phyloP scores from a whole-genome alignment of 257 asterid species.

The Nyctanthes arbortristis region DNA sequence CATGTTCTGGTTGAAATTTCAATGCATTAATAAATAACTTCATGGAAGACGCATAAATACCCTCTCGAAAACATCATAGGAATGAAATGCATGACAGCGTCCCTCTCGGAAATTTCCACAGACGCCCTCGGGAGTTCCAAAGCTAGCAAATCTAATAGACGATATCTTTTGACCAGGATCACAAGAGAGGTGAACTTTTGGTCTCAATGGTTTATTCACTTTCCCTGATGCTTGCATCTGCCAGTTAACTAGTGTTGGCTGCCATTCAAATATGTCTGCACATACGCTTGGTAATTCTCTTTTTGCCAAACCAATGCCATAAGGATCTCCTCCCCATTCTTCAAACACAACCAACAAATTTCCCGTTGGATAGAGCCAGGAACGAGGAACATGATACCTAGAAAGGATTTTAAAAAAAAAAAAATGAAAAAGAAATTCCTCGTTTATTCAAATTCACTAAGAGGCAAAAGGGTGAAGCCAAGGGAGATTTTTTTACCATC shows the following conservation, averaged over 20 bases:
- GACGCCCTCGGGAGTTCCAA: conserved; percentile 77
- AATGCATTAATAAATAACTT: too few species aligned
- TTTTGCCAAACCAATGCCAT: conserved; percentile 65
- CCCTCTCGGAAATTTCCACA: too few species aligned
- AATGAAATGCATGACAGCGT: too few species aligned
- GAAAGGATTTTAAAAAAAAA: neutral
- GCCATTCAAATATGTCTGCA: conserved; percentile 78
- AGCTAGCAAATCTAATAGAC: conserved; percentile 83
- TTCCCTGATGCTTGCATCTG: conserved; percentile 66
- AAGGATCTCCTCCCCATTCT: conserved; percentile 90
- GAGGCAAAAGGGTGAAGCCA: neutral
- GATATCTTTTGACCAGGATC: conserved; percentile 68
- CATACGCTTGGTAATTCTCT: conserved; percentile 74
- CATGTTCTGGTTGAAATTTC: too few species aligned
- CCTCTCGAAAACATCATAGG: too few species aligned
- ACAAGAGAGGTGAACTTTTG: conserved; percentile 81
- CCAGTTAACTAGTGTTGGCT: conserved; percentile 72
- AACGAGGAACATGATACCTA: conserved; percentile 94
- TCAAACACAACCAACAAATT: conserved; percentile 78
- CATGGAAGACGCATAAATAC: too few species aligned
- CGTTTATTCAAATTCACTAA: conserved; percentile 12
- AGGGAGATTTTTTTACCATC: conserved; percentile 51
- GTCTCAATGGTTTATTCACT: conserved; percentile 70
- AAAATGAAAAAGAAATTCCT: too few species aligned
- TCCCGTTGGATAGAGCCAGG: conserved; percentile 76